Conservation (phyloP, 2,329 filamentous ascomycete species). For the Alternaria atra region DNA sequence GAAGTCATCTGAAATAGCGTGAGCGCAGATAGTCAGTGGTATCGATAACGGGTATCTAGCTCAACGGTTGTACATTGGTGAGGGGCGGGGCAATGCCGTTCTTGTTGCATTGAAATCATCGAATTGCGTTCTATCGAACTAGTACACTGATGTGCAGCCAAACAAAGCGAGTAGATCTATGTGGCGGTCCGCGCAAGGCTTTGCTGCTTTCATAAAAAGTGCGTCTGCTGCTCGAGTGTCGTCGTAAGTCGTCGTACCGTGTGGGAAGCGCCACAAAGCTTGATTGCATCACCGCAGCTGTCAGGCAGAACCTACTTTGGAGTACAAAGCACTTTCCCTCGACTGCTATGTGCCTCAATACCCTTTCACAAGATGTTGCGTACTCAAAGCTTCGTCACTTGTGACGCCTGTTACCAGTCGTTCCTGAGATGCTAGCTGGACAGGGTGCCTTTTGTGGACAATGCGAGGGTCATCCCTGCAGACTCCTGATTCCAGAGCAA, state of each 20-base stretch:
- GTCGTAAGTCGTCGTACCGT: slow-evolving; percentile 20
- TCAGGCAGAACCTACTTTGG: slow-evolving; percentile 28
- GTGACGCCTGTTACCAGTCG: slow-evolving; percentile 17
- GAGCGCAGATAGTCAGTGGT: background rate
- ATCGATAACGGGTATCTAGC: slow-evolving; percentile 11
- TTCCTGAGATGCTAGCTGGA: slow-evolving; percentile 17
- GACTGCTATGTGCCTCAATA: background rate
- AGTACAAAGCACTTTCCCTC: background rate
- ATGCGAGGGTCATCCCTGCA: slow-evolving; percentile 11
- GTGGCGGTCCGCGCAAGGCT: background rate
- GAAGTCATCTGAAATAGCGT: background rate
- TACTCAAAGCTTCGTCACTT: slow-evolving; percentile 15
- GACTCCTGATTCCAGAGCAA: background rate
- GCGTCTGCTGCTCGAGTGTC: slow-evolving; percentile 12
- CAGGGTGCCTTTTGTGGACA: slow-evolving; percentile 10
- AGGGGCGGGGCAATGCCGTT: slow-evolving; percentile 1
- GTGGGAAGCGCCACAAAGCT: slow-evolving; percentile 48
- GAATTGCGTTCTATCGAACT: background rate
- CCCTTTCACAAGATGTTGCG: slow-evolving; percentile 8
- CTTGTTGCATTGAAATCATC: slow-evolving; percentile 7
- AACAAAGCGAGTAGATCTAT: background rate
- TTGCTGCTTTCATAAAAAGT: slow-evolving; percentile 5
- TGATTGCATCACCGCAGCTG: slow-evolving; percentile 35
- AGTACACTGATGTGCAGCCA: background rate
- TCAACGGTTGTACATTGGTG: slow-evolving; percentile 9